Conservation (phyloP, 768 basidiomycete species). For the Rickenella mellea region DNA sequence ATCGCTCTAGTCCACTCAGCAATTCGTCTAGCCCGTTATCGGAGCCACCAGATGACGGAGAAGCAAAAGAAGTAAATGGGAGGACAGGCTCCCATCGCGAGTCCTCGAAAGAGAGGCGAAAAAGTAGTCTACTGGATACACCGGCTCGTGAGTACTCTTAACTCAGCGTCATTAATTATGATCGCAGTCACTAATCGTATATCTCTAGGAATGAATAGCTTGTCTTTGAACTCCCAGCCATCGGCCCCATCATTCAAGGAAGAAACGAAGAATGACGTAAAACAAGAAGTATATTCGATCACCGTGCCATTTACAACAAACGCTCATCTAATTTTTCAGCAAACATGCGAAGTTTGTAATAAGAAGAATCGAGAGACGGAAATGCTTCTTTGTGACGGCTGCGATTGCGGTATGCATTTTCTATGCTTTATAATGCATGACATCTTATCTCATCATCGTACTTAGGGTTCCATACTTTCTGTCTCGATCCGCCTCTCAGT, state of each 20-base stretch:
- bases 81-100: slow-evolving; percentile 13
- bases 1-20: slow-evolving; percentile 70
- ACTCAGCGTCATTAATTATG: too few relatives aligned
- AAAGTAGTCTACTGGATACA: too few relatives aligned
- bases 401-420: slow-evolving; percentile 57
- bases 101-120: slow-evolving; percentile 4
- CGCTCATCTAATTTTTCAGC: slow-evolving; percentile 25
- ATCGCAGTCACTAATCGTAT: too few relatives aligned
- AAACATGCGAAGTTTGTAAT: slow-evolving; percentile 89
- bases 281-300: slow-evolving; percentile 29
- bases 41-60: slow-evolving; percentile 72
- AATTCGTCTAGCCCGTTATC: slow-evolving; percentile 70
- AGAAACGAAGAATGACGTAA: not conserved
- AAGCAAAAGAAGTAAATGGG: slow-evolving; percentile 45
- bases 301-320: not conserved
- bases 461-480: slow-evolving; percentile 92
- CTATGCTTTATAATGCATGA: not conserved
- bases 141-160: too few relatives aligned
- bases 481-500: slow-evolving; percentile 83
- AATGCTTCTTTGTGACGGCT: slow-evolving; percentile 88
- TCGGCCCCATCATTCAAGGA: not conserved
- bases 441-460: slow-evolving; percentile 8
- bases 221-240: not conserved
- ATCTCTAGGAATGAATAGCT: not conserved
- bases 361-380: slow-evolving; percentile 81